Evolutionary conservation across 1,284 basidiomycete genomes (phyloP).

Genomic region (Tilletia indica): DNA sequence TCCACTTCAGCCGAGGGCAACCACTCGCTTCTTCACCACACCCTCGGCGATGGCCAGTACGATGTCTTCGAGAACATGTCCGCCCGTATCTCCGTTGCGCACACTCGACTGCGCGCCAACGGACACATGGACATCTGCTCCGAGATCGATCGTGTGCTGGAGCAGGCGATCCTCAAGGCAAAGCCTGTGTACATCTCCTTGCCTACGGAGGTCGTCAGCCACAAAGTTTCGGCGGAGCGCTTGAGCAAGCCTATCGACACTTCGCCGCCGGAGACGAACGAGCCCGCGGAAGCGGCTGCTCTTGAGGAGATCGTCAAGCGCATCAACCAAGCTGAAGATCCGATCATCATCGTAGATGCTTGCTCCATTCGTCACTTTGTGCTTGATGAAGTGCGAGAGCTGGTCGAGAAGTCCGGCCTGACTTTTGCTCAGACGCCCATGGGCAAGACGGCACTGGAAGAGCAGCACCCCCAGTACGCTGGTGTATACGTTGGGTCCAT

Average conservation of each 20-base stretch:
- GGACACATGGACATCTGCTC: conserved; percentile 57
- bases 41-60: conserved; percentile 57
- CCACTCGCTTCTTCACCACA: conserved; percentile 57
- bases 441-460: conserved; percentile 81
- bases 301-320: conserved; percentile 65
- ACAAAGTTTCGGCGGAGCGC: conserved; percentile 67
- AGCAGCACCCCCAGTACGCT: conserved; percentile 78
- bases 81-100: conserved; percentile 66
- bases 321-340: conserved; percentile 68
- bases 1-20: conserved; percentile 69
- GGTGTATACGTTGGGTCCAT: conserved; percentile 64
- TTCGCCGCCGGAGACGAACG: conserved; percentile 59
- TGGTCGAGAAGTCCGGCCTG: conserved; percentile 67
- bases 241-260: conserved; percentile 63
- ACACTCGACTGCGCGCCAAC: conserved; percentile 22
- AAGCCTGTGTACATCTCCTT: conserved; percentile 84
- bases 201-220: conserved; percentile 77
- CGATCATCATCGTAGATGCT: conserved; percentile 81
- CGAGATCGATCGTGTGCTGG: conserved; percentile 78
- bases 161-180: conserved; percentile 69
- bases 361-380: conserved; percentile 80
- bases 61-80: conserved; percentile 77
- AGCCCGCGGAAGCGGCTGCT: conserved; percentile 61
- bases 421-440: conserved; percentile 67
- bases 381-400: conserved; percentile 67